Base-by-base conservation (phyloP, 805 yeast genomes). In the Pichia thaimueangensis region DNA sequence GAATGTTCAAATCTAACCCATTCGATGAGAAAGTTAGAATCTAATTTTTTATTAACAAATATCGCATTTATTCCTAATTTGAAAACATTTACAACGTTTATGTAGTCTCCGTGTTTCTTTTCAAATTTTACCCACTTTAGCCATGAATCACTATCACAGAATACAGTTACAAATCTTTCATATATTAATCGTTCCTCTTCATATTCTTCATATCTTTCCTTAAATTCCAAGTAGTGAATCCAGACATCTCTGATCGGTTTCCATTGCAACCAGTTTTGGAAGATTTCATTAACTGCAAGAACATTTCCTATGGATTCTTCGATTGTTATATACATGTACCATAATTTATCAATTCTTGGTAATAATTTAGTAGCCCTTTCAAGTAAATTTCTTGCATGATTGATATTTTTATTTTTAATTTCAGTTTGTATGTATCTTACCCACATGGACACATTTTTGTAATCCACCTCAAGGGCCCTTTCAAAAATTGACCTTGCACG, bases 401-500 rank as follows among this genome's bases (percentile, higher is more conserved):
- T 87, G 42, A 87, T 71, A 52, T 82, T 86, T 47, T 78, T 74
- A 30, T 73, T 69, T 47, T 80, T 74, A 34, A 89, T 64, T 63
- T 93, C 97, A 30, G 78, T 59, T 54, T 86, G 88, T 10, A 86
- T 74, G 60, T 93, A 91, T 17, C 86, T 71, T 4, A 81, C 69
- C 97, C 98, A 91, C 38, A 91, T 60, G 5, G 95, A 88, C 2
- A 89, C 79, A 57, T 82, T 78, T 28, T 42, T 43, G 13, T 77
- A 74, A 53, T 86, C 83, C 8, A 86, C 86, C 40, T 79, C 82
- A 25, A 91, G 58, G 0, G 95, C 94, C 39, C 97, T 69, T 59
- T 91, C 98, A 63, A 83, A 84, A 6, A 93, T 70, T 0, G 96
- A 85, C 42, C 97, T 68, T 0, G 95, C 95, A 19, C 97, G 68